Base-by-base conservation (phyloP, 2,329 filamentous ascomycete genomes). In the Diaporthe batatas region DNA sequence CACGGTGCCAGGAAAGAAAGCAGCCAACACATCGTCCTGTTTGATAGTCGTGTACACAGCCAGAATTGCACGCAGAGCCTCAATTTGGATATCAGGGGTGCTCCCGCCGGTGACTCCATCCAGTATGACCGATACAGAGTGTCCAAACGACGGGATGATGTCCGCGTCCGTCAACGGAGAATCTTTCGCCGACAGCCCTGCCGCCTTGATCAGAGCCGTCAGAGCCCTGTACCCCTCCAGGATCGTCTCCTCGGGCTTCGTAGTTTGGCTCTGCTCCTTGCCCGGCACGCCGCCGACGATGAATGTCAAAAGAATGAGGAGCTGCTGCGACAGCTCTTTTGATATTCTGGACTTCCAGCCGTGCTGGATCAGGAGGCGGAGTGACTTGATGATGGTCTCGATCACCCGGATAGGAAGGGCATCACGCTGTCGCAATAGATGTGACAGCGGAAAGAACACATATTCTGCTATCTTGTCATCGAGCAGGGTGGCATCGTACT, bases 401-500 rank as follows among this genome's bases (percentile, higher is more conserved):
- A 96, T 84, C 53, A 94, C 85, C 47, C 89, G 88, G 59, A 93
- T 88, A 0, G 95, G 91, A 70, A 95, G 90, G 62, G 88, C 86
- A 75, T 93, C 90, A 76, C 94, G 92, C 75, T 91, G 89, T 73
- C 94, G 92, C 77, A 99, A 92, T 51, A 98, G 90, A 77, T 96
- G 93, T 0, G 94, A 95, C 0, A 99, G 85, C 0, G 96, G 96
- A 75, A 98, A 98, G 85, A 98, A 98, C 79, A 93, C 89, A 85
- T 98, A 99, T 84, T 98, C 95, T 18, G 95, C 94, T 23, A 98
- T 85, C 80, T 95, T 96, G 68, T 91, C 88, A 80, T 98, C 94
- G 23, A 98, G 81, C 0, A 85, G 83, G 2, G 84, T 80, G 3
- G 84, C 81, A 75, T 90, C 85, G 32, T 78, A 78, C 54, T 80